Evolutionary conservation across 495 filamentous ascomycete genomes (phyloP).

Genomic region (Aspergillus sparsus): DNA sequence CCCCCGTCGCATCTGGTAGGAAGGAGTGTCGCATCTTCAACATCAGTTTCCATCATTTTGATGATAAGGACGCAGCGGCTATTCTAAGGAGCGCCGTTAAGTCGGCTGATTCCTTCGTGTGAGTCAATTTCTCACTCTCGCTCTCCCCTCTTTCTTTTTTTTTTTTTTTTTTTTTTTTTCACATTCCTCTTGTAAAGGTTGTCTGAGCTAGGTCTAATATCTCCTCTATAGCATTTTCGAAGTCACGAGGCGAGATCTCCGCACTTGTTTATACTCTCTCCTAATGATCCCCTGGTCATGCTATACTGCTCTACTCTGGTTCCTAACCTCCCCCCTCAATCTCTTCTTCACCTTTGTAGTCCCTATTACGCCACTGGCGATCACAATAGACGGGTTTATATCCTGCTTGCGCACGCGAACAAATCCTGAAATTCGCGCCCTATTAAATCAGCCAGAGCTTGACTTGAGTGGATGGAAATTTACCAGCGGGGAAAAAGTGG

Average conservation of each 20-base stretch:
- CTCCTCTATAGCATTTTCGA: slow-evolving; percentile 61
- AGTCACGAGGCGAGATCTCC: slow-evolving; percentile 61
- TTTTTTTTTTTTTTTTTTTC: no score
- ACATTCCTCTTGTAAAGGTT: neutral
- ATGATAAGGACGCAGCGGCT: slow-evolving; percentile 56
- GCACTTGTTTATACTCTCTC: slow-evolving; percentile 54
- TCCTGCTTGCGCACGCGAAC: slow-evolving; percentile 65
- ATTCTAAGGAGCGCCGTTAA: slow-evolving; percentile 64
- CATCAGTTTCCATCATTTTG: slow-evolving; percentile 77
- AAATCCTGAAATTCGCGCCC: slow-evolving; percentile 58
- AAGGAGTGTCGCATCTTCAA: slow-evolving; percentile 65
- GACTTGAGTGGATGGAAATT: slow-evolving; percentile 54
- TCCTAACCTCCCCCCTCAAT: slow-evolving; percentile 57
- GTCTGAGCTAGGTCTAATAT: neutral
- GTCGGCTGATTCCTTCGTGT: slow-evolving; percentile 65
- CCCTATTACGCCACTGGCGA: slow-evolving; percentile 62
- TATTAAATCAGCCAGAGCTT: slow-evolving; percentile 54
- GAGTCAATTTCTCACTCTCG: slow-evolving; percentile 15
- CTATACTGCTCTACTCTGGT: slow-evolving; percentile 58
- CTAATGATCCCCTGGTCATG: slow-evolving; percentile 56
- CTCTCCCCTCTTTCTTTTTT: neutral
- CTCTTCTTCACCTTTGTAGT: slow-evolving; percentile 66
- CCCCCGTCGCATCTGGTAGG: slow-evolving; percentile 10
- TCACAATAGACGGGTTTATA: slow-evolving; percentile 67
- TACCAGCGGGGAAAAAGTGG: slow-evolving; percentile 47